These are phyloP conservation scores for Naganishia vaughanmartiniae DNA, from an alignment of 768 basidiomycete species.

Conservation along the genomic window DNA sequence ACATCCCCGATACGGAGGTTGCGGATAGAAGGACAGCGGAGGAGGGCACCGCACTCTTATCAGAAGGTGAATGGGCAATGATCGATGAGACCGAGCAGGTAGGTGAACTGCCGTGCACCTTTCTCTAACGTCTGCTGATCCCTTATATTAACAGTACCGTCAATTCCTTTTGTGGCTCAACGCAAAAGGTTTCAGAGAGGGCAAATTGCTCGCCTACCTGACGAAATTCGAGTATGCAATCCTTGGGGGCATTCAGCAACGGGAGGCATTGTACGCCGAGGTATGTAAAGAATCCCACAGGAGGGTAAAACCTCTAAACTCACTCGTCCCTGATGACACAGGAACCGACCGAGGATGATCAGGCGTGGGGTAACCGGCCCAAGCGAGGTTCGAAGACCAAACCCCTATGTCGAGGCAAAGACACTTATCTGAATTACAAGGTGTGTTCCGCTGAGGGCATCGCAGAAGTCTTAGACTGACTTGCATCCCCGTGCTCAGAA, in stretches of 20 bases:
- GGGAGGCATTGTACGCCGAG: slow-evolving; percentile 29
- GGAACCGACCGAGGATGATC: slow-evolving; percentile 23
- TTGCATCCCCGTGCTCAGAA: not conserved
- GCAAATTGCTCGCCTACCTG: slow-evolving; percentile 72
- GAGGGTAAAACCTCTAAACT: no score
- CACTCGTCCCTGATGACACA: not conserved
- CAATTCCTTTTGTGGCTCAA: slow-evolving; percentile 81
- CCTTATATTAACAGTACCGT: not conserved
- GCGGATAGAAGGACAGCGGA: slow-evolving; percentile 67
- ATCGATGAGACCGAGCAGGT: slow-evolving; percentile 87
- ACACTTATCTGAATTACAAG: slow-evolving; percentile 30
- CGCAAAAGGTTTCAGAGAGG: slow-evolving; percentile 84
- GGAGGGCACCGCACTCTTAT: slow-evolving; percentile 70
- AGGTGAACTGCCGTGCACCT: slow-evolving; percentile 33
- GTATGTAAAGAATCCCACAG: not conserved
- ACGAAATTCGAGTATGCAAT: slow-evolving; percentile 41
- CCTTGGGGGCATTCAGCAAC: slow-evolving; percentile 41
- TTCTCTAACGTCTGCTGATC: not conserved
- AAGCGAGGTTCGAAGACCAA: slow-evolving; percentile 20
- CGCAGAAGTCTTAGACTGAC: not conserved
- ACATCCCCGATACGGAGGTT: slow-evolving; percentile 61
- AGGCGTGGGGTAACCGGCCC: slow-evolving; percentile 9
- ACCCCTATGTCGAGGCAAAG: slow-evolving; percentile 15
- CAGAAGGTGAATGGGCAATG: slow-evolving; percentile 81
- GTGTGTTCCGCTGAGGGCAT: slow-evolving; percentile 11